Conservation (phyloP, 2,329 filamentous ascomycete species). For the Sporothrix phasma region DNA sequence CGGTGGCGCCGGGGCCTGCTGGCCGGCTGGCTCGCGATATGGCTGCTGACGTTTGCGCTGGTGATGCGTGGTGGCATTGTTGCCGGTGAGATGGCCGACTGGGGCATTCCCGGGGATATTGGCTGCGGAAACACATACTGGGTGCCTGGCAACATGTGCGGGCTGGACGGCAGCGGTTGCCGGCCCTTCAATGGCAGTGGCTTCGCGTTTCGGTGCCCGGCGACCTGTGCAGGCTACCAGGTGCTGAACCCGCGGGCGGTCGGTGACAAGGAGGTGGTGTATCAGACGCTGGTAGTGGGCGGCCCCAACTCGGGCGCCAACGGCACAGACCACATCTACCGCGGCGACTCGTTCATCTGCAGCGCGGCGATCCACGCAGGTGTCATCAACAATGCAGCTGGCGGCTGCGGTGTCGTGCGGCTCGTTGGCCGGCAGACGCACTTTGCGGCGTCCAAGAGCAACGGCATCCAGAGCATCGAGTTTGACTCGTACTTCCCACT, state of each 20-base stretch:
- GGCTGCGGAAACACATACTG: constrained; percentile 62
- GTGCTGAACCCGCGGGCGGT: constrained; percentile 66
- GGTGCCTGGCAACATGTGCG: constrained; percentile 60
- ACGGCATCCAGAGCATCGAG: constrained; percentile 64
- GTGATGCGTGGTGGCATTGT: constrained; percentile 55
- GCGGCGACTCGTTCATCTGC: constrained; percentile 75
- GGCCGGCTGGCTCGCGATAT: constrained; percentile 47
- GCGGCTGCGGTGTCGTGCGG: constrained; percentile 63
- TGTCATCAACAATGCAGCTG: constrained; percentile 52
- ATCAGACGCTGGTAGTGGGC: constrained; percentile 58
- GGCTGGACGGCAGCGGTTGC: constrained; percentile 63
- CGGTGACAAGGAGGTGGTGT: constrained; percentile 56
- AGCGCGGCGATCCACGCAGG: constrained; percentile 67
- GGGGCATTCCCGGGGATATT: constrained; percentile 55
- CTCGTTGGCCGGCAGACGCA: constrained; percentile 52
- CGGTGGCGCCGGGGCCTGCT: constrained; percentile 51
- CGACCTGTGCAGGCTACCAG: constrained; percentile 55
- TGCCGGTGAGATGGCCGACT: constrained; percentile 53
- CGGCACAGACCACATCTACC: constrained; percentile 51
- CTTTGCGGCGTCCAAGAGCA: constrained; percentile 52
- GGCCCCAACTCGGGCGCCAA: constrained; percentile 41
- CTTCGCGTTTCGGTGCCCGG: constrained; percentile 66
- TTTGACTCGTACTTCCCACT: constrained; percentile 89
- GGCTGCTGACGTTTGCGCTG: constrained; percentile 55
- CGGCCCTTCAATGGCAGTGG: constrained; percentile 62